A percentile compares a stretch with the other conserved stretches of the same genome.
Conservation (phyloP, 1,284 basidiomycete genomes). For the Ustilago nuda region DNA sequence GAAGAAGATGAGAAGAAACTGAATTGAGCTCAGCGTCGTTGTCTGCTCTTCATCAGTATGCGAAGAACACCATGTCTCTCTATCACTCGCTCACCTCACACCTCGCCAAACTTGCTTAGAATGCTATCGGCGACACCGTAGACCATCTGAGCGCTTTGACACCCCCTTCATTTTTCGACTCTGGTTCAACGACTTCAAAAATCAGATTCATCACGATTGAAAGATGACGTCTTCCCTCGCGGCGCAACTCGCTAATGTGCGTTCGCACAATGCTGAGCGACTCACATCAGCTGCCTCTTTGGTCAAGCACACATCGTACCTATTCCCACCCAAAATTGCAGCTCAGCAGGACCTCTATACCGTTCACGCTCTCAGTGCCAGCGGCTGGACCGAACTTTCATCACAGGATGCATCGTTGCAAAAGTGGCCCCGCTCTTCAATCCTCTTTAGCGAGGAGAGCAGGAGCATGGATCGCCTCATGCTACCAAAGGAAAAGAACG, state of each 20-base stretch:
- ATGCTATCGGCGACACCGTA: conserved; percentile 16
- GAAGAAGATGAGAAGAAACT: not conserved
- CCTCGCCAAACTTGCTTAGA: not conserved
- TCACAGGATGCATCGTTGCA: conserved; percentile 47
- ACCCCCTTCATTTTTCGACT: not conserved
- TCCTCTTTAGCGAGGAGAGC: conserved; percentile 85
- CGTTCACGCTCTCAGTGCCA: conserved; percentile 83
- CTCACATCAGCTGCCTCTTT: conserved; percentile 76
- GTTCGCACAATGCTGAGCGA: conserved; percentile 82
- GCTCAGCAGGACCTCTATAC: conserved; percentile 76
- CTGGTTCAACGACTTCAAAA: not conserved
- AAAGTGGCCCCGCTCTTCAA: conserved; percentile 72
- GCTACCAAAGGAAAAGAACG: conserved; percentile 77
- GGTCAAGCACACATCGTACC: conserved; percentile 79
- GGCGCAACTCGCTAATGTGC: conserved; percentile 81
- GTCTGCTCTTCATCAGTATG: not conserved
- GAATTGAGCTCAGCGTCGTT: not conserved
- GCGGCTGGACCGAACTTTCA: conserved; percentile 79
- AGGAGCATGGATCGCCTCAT: conserved; percentile 85
- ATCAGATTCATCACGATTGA: not conserved
- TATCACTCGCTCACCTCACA: not conserved
- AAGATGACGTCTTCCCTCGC: conserved; percentile 82
- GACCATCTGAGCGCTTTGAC: not conserved
- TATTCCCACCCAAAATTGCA: conserved; percentile 74
- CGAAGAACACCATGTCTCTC: conserved; percentile 4